Evolutionary conservation across 1,284 basidiomycete genomes (phyloP).

Genomic region (Ceratobasidium sp.): DNA sequence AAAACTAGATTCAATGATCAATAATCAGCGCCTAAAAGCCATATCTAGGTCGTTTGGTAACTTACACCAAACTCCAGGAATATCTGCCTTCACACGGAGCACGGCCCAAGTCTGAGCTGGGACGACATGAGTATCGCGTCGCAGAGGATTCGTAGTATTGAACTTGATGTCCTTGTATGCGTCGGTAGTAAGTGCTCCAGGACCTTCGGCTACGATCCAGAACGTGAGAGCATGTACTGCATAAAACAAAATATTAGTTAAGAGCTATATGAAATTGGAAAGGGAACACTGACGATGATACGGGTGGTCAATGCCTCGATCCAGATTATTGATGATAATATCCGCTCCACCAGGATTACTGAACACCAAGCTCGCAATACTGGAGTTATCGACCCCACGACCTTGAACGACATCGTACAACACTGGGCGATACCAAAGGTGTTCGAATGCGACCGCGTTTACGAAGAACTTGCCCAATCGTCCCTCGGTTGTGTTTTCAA

Average conservation of each 20-base stretch:
- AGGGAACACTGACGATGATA: slow-evolving; percentile 48
- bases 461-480: slow-evolving; percentile 43
- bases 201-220: slow-evolving; percentile 52
- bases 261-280: no score
- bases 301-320: slow-evolving; percentile 53
- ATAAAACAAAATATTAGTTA: background rate
- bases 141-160: slow-evolving; percentile 53
- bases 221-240: slow-evolving; percentile 49
- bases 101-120: slow-evolving; percentile 49
- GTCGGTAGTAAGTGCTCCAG: slow-evolving; percentile 48
- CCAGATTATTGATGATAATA: slow-evolving; percentile 53
- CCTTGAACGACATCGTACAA: slow-evolving; percentile 48
- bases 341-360: slow-evolving; percentile 38
- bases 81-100: slow-evolving; percentile 45
- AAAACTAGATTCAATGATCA: background rate
- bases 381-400: slow-evolving; percentile 42
- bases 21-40: background rate
- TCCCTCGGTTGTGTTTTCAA: slow-evolving; percentile 45
- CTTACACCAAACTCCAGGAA: slow-evolving; percentile 40
- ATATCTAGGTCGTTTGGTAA: background rate
- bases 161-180: slow-evolving; percentile 46
- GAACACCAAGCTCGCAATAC: slow-evolving; percentile 48
- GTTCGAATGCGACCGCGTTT: slow-evolving; percentile 50
- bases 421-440: slow-evolving; percentile 52
- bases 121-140: slow-evolving; percentile 54